A percentile compares a stretch with the other conserved stretches of the same genome.
phyloP scores from a whole-genome alignment of 352 stramenopile species.

The Globisporangium canariense region DNA sequence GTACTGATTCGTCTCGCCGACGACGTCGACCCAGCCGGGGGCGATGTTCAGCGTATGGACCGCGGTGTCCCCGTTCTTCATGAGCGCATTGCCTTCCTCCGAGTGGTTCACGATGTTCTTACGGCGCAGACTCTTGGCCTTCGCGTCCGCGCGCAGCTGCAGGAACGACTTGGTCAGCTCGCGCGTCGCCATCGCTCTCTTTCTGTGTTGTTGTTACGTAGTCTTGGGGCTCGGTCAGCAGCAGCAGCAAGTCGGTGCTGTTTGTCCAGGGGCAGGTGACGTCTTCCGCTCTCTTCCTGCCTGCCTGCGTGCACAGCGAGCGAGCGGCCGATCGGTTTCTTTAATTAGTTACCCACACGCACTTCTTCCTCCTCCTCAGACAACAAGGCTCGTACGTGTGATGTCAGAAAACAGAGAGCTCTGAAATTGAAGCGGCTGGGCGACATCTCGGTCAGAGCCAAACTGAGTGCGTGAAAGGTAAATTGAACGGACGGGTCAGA shows the following conservation, averaged over 20 bases:
- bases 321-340: constrained; percentile 7
- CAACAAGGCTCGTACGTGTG: not conserved
- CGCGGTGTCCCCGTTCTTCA: constrained; percentile 45
- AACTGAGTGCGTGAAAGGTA: not conserved
- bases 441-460: not conserved
- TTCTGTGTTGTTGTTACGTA: not conserved
- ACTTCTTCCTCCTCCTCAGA: constrained; percentile 6
- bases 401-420: not conserved
- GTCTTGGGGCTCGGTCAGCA: not conserved
- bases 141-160: constrained; percentile 70
- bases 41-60: constrained; percentile 34
- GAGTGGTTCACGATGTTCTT: constrained; percentile 80
- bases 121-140: constrained; percentile 79
- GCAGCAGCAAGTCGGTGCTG: not conserved
- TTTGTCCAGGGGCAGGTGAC: not conserved
- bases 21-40: constrained; percentile 76
- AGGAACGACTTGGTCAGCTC: constrained; percentile 73
- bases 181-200: constrained; percentile 60
- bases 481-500: not conserved
- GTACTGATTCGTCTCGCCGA: constrained; percentile 77
- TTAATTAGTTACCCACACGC: constrained; percentile 7
- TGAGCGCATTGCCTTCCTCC: constrained; percentile 64
- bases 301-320: not conserved
- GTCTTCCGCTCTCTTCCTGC: constrained; percentile 1
- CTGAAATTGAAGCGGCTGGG: not conserved